phyloP scores from a whole-genome alignment of 75 land plant genomes.

The Isoetes taiwanensis region DNA sequence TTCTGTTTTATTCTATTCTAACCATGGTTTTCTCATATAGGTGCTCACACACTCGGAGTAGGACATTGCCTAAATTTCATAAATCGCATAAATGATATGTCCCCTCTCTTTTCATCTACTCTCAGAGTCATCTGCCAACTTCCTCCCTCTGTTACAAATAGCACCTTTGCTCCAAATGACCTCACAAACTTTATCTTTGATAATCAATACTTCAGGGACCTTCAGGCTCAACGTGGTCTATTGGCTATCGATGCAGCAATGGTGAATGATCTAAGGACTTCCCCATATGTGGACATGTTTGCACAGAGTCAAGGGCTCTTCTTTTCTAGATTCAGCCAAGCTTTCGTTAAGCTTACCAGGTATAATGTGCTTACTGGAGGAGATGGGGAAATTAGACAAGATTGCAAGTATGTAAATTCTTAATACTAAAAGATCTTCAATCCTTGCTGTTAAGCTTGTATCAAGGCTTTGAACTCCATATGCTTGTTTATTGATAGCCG shows the following conservation, averaged over 20 bases:
- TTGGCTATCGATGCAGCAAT: slow-evolving; percentile 20
- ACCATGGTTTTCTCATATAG: too few relatives aligned
- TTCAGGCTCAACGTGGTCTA: slow-evolving; percentile 18
- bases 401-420: too few relatives aligned
- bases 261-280: slow-evolving; percentile 21
- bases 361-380: slow-evolving; percentile 41
- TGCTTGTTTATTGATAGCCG: too few relatives aligned
- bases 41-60: not conserved
- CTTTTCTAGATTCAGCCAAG: slow-evolving; percentile 24
- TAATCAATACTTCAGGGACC: slow-evolving; percentile 28
- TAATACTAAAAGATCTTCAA: too few relatives aligned
- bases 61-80: slow-evolving; percentile 4
- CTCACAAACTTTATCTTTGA: slow-evolving; percentile 27
- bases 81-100: not conserved
- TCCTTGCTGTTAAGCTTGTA: too few relatives aligned
- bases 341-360: slow-evolving; percentile 46
- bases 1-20: too few relatives aligned
- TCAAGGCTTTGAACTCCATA: too few relatives aligned
- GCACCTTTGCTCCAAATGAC: slow-evolving; percentile 18
- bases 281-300: slow-evolving; percentile 18
- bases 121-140: not conserved
- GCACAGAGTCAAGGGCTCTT: slow-evolving; percentile 28
- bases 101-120: not conserved
- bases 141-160: not conserved
- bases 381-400: too few relatives aligned